These are phyloP conservation scores for Vaccinium macrocarpon DNA, from an alignment of 148 eudicot genomes.

Conservation along the genomic window DNA sequence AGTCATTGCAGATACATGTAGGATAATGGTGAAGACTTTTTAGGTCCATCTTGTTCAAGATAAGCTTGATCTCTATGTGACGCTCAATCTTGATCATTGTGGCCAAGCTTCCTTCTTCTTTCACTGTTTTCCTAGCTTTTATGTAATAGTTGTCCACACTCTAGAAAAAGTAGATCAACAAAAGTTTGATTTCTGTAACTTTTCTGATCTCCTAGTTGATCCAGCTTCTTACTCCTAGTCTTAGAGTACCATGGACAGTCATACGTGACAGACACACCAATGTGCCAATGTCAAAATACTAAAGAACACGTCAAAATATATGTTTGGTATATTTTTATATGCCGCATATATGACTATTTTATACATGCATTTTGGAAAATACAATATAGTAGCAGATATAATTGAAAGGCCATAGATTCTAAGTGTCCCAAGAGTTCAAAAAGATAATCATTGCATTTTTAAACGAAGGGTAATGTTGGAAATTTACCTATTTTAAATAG, in stretches of 20 bases:
- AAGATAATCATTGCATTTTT: no score
- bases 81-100: not conserved
- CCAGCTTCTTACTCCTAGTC: not conserved
- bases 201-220: slow-evolving; percentile 6
- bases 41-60: not conserved
- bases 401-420: not conserved
- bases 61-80: not conserved
- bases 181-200: not conserved
- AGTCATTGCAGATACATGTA: not conserved
- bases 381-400: not conserved
- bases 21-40: not conserved
- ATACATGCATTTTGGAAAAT: not conserved
- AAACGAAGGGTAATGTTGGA: no score
- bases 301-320: not conserved
- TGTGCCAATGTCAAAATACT: not conserved
- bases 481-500: no score
- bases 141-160: not conserved
- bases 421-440: no score
- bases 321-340: not conserved
- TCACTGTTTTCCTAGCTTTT: not conserved
- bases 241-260: not conserved
- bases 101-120: not conserved
- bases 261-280: not conserved
- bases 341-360: not conserved
- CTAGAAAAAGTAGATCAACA: not conserved